Evolutionary conservation across 495 filamentous ascomycete species (phyloP), one percentile per base, ranked within the genome.

Genomic region (Margaritispora aquatica): DNA sequence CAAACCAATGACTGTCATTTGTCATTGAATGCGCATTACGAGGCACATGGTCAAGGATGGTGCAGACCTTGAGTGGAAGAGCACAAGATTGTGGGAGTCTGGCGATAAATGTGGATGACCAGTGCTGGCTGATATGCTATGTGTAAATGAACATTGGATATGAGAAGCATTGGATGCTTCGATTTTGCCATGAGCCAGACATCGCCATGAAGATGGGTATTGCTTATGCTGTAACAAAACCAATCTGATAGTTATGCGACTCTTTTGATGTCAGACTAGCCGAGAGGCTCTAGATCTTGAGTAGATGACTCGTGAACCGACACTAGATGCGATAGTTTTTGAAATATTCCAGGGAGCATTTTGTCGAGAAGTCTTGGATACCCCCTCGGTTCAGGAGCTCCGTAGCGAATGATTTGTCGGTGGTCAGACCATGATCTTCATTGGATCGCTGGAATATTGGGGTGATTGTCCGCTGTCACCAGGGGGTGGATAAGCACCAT

Each of bases 381-480:
- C 7, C 21, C 27, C 24, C 27, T 53, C 51, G 9, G 10, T 27
- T 27, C 49, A 27, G 49, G 49, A 8, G n/a, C n/a, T n/a, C n/a
- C n/a, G n/a, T 51, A 2, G 21, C 21, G 3, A 23, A 20, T 9
- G 20, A 5, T 26, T 22, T 7, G 29, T 44, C 34, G 48, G 34
- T 20, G 26, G 23, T 3, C 34, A 46, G 15, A 24, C 53, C 19
- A 17, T 38, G 29, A 20, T 24, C n/a, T 3, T 44, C 24, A 52
- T 58, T 41, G 47, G 47, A 41, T 38, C 56, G 44, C 46, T 23
- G 20, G 38, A 41, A 52, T 46, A 26, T 27, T 59, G 57, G 57
- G 55, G 23, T 19, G 51, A 60, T 11, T 54, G 34, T 54, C 50
- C 55, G 55, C 55, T 58, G 55, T 58, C 55, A 58, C 51, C 55